Evolutionary conservation across 306 rosid species (phyloP), one percentile per base, ranked within the genome.

Genomic region (Prunus dulcis): DNA sequence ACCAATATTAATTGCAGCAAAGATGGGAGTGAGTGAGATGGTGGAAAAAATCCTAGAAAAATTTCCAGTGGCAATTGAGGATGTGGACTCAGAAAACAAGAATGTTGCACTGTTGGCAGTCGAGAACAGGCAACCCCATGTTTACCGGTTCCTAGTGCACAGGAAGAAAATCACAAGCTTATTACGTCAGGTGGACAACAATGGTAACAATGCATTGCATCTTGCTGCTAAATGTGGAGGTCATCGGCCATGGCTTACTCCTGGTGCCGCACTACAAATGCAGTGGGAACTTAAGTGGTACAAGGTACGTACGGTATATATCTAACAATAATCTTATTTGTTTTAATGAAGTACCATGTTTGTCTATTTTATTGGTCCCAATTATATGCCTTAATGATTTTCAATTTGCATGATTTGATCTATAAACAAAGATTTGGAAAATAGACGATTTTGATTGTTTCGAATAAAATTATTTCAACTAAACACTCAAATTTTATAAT

Each of bases 241-340:
- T 9, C 38, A 80, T 55, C 77, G 64, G 46, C 91, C 96, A 12
- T 88, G 93, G 90, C 89, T 73, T 50, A 79, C 85, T 72, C 82
- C 93, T 0, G 93, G 91, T 0, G 87, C 83, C 4, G 92, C 91
- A 1, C 58, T 90, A 57, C 92, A 88, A 79, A 86, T 90, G 90
- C 87, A 89, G 55, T 86, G 91, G 89, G 94, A 89, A 84, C 70
- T 84, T 61, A 89, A 84, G 74, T 88, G 96, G 96, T 86, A 77
- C 61, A 47, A 78, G 84, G 96, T 89, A 73, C 13, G 58, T 12
- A 4, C 12, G 32, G 4, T 30, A 32, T 32, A 34, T 34, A 34
- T 34, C 38, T 32, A 32, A 32, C 38, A 34, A 6, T 5, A 34
- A 6, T 34, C 38, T 30, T 30, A 30, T 30, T 30, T 30, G 32